Percentiles rank a stretch among this genome's conserved stretches.
Evolutionary conservation across 2,329 filamentous ascomycete species (phyloP).

Genomic region (Berkeleyomyces basicola): DNA sequence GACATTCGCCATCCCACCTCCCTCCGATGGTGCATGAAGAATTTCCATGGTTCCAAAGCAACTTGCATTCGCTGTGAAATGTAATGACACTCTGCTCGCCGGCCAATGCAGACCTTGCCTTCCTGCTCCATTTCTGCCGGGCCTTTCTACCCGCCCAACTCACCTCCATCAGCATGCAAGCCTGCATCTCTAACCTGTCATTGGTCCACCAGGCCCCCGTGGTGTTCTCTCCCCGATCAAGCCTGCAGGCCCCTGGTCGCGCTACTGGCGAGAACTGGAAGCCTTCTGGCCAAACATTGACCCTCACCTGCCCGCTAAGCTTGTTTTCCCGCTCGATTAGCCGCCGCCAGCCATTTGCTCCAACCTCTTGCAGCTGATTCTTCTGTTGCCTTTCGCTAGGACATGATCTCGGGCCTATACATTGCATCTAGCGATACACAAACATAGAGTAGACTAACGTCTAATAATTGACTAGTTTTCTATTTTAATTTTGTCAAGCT

Average conservation of each 20-base stretch:
- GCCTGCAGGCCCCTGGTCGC: neutral
- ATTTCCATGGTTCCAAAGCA: neutral
- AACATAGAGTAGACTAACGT: neutral
- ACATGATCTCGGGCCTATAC: neutral
- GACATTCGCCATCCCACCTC: neutral
- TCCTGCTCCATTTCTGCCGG: neutral
- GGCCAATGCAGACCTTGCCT: too few relatives aligned
- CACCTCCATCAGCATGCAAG: neutral
- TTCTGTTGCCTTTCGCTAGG: neutral
- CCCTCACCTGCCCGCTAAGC: neutral
- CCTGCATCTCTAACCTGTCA: neutral
- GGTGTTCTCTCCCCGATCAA: neutral
- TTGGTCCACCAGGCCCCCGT: neutral
- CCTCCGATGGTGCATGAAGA: neutral
- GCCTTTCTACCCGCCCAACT: neutral
- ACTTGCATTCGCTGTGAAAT: neutral
- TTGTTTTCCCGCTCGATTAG: slow-evolving; percentile 2
- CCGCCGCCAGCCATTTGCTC: slow-evolving; percentile 5
- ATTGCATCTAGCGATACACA: too few relatives aligned
- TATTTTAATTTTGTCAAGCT: neutral
- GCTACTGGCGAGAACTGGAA: too few relatives aligned
- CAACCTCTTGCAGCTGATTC: too few relatives aligned
- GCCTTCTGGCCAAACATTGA: neutral
- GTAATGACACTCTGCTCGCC: neutral
- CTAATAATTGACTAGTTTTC: neutral